A percentile compares a stretch with the other conserved stretches of the same genome.
phyloP scores from a whole-genome alignment of 768 basidiomycete genomes.

The Austroboletus eburneus region DNA sequence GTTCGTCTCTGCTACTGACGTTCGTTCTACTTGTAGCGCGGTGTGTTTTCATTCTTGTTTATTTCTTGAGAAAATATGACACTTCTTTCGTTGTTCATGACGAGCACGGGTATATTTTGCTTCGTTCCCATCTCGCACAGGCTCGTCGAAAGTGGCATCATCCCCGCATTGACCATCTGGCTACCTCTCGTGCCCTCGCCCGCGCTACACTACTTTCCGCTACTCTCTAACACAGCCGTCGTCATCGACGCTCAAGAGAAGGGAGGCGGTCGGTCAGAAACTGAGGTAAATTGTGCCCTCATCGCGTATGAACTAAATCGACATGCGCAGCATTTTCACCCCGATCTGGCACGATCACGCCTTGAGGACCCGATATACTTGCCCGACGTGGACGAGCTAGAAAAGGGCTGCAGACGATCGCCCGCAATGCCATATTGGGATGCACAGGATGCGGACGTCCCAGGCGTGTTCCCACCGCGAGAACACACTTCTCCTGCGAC shows the following conservation, averaged over 20 bases:
- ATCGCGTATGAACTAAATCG: too few species aligned
- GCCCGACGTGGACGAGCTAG: too few species aligned
- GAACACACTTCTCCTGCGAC: background rate
- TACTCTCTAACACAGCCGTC: too few species aligned
- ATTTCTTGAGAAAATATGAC: slow-evolving; percentile 11
- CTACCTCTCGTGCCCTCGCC: slow-evolving; percentile 1
- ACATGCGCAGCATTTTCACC: background rate
- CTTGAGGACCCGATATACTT: background rate
- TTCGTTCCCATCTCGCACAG: slow-evolving; percentile 25
- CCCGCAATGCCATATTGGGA: too few species aligned
- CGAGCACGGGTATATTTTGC: slow-evolving; percentile 23
- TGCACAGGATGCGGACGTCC: too few species aligned
- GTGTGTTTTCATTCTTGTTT: too few species aligned
- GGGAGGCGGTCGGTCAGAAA: background rate
- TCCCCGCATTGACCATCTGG: slow-evolving; percentile 5
- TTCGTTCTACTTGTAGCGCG: too few species aligned
- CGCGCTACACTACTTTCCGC: background rate
- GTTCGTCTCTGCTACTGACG: too few species aligned
- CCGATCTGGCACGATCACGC: background rate
- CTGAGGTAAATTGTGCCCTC: slow-evolving; percentile 9
- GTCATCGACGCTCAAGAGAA: background rate
- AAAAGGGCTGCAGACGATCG: too few species aligned
- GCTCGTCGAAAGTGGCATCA: slow-evolving; percentile 22
- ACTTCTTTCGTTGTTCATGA: slow-evolving; percentile 21
- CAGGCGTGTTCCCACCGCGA: too few species aligned